Evolutionary conservation across 108 stramenopile genomes (phyloP).

Genomic region (Pelagomonas calceolata): DNA sequence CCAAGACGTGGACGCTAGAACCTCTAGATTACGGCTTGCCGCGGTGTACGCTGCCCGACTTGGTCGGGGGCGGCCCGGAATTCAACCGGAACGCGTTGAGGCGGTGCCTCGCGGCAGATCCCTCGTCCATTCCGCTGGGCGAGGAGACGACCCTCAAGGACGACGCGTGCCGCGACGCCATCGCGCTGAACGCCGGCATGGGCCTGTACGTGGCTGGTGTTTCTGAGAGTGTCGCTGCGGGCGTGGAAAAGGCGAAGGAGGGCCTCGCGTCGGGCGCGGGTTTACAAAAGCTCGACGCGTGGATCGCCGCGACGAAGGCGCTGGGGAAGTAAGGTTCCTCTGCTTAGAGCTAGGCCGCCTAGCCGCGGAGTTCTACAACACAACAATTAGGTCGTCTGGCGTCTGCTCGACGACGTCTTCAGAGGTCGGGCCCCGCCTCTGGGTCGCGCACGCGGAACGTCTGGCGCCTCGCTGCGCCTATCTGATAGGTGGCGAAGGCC

Average conservation of each 20-base stretch:
- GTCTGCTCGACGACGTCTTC: no score
- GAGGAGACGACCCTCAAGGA: constrained; percentile 31
- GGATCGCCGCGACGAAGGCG: constrained; percentile 32
- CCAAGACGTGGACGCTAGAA: constrained; percentile 63
- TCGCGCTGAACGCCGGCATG: constrained; percentile 90
- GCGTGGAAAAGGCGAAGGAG: constrained; percentile 61
- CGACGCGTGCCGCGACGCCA: constrained; percentile 85
- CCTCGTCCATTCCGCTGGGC: no score
- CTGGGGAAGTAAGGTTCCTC: neutral
- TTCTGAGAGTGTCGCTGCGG: constrained; percentile 69
- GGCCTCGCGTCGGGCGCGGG: constrained; percentile 67
- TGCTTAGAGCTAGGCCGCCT: no score
- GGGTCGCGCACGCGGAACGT: no score
- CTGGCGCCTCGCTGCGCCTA: no score
- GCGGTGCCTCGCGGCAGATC: constrained; percentile 69
- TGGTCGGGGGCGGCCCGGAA: constrained; percentile 84
- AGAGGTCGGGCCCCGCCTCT: no score
- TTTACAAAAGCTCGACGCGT: constrained; percentile 48
- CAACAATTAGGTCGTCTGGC: no score
- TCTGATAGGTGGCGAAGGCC: no score
- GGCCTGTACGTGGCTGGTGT: constrained; percentile 91
- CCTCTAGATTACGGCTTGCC: constrained; percentile 70
- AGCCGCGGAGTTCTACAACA: no score
- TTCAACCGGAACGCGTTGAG: constrained; percentile 80
- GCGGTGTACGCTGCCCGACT: constrained; percentile 72